Evolutionary conservation across 441 rosid species (phyloP), one percentile per base, ranked within the genome.

Genomic region (Arabidopsis lyrata): DNA sequence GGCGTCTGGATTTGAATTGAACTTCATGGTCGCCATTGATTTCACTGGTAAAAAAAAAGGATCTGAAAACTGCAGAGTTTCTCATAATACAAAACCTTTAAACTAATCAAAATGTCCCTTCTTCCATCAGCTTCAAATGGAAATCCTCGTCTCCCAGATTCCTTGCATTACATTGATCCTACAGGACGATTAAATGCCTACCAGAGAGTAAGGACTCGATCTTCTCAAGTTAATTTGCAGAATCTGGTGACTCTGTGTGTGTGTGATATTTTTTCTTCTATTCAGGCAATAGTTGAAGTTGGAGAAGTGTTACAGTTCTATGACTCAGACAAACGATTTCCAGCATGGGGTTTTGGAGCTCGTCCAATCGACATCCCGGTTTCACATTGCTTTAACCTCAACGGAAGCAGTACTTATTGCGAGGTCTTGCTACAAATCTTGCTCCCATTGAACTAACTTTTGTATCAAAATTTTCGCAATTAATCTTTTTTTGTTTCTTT

Each of bases 331-430:
- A 86, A 80, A 82, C 90, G 83, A 72, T 94, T 91, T 82, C 93
- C 97, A 7, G 97, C 97, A 1, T 94, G 99, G 99, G 97, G 99
- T 18, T 94, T 94, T 75, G 99, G 99, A 73, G 99, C 95, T 63
- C 87, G 97, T 63, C 96, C 99, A 56, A 86, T 88, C 49, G 96
- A 88, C 67, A 92, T 93, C 39, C 94, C 97, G 2, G 96, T 94
- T 63, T 91, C 92, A 34, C 99, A 94, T 85, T 90, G 95, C 82
- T 94, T 91, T 82, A 94, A 86, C 86, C 83, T 94, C 84, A 94
- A 87, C 31, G 99, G 99, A 79, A 95, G 97, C 84, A 88, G 75
- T 47, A 81, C 76, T 72, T 81, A 86, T 61, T 86, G 87, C 45
- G 98, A 91, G 92, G 98, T 93, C 67, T 56, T 56, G 39, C 45